Evolutionary conservation across 169 alveolate genomes (phyloP).

Genomic region (Blepharisma undulans): DNA sequence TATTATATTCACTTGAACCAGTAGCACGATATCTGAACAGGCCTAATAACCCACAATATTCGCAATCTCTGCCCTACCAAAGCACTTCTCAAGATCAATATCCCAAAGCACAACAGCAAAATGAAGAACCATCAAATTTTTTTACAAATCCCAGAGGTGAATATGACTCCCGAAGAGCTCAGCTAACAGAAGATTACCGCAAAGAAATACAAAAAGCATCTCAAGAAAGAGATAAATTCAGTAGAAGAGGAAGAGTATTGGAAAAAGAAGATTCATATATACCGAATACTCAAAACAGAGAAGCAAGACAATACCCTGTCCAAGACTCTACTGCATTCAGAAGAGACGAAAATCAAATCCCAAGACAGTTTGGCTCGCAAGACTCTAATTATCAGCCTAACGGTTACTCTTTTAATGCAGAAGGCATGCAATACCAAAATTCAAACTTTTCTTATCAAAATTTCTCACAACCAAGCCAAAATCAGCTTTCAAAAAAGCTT

Average conservation of each 20-base stretch:
- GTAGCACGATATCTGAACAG: background rate
- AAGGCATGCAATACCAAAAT: background rate
- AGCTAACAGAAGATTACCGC: background rate
- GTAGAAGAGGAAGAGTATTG: background rate
- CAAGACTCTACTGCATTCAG: background rate
- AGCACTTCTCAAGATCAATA: background rate
- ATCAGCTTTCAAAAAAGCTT: background rate
- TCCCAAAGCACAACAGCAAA: background rate
- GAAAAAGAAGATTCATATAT: background rate
- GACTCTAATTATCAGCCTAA: background rate
- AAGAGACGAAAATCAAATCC: background rate
- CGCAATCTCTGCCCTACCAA: background rate
- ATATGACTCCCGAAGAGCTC: background rate
- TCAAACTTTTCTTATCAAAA: background rate
- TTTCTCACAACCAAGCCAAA: background rate
- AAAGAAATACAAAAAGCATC: background rate
- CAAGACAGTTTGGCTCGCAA: background rate
- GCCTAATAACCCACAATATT: background rate
- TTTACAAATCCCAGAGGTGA: background rate
- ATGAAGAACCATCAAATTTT: background rate
- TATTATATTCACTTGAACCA: background rate
- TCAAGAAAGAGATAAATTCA: background rate
- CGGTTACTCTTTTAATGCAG: background rate
- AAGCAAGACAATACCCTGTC: background rate
- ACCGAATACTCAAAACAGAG: background rate